phyloP scores from a whole-genome alignment of 352 stramenopile species.

The Plasmopara muralis region DNA sequence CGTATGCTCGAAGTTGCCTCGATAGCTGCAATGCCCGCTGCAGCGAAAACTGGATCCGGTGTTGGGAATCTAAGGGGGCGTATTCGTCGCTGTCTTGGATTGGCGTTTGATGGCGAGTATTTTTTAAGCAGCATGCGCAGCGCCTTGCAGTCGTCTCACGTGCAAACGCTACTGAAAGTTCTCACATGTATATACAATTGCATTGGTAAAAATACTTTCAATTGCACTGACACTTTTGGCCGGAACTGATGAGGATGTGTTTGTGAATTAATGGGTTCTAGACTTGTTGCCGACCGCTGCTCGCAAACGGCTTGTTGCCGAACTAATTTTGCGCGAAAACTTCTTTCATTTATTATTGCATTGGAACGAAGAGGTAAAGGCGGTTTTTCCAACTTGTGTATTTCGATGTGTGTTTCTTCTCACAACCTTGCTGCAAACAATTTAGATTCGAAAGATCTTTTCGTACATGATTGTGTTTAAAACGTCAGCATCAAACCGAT shows the following conservation, averaged over 20 bases:
- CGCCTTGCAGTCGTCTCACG: constrained; percentile 64
- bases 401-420: background rate
- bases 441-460: constrained; percentile 80
- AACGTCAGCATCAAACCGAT: constrained; percentile 61
- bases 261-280: constrained; percentile 13
- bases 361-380: constrained; percentile 84
- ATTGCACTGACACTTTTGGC: background rate
- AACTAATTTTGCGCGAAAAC: constrained; percentile 77
- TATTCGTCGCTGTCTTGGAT: constrained; percentile 32
- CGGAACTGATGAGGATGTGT: constrained; percentile 2
- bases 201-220: constrained; percentile 36
- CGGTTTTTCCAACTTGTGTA: background rate
- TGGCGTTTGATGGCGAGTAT: constrained; percentile 61
- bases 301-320: constrained; percentile 58
- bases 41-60: constrained; percentile 8
- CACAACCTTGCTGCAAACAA: background rate
- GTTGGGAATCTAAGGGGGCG: constrained; percentile 22
- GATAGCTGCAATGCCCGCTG: constrained; percentile 29
- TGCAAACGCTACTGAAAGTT: constrained; percentile 82
- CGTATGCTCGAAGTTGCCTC: constrained; percentile 59
- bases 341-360: constrained; percentile 84
- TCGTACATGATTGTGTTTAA: constrained; percentile 83
- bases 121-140: constrained; percentile 66
- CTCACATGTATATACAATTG: constrained; percentile 83
- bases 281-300: constrained; percentile 58